A percentile compares a stretch with the other conserved stretches of the same genome.
Evolutionary conservation across 208 protist genomes (phyloP).

Genomic region (Trypanosoma lewisi): DNA sequence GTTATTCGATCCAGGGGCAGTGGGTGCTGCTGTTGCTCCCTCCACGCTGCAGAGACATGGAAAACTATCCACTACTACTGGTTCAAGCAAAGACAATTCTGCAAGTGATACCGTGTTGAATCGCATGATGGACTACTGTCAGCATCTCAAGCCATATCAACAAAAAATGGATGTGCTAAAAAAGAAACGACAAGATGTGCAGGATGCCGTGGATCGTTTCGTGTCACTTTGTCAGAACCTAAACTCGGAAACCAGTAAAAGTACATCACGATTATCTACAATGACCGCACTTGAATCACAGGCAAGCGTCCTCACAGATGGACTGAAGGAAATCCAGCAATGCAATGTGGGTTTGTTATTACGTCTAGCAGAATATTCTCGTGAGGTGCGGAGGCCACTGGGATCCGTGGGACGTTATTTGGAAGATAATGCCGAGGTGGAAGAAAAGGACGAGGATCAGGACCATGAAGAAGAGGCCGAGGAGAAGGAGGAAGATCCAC

Average conservation of each 20-base stretch:
- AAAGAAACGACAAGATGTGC: conserved; percentile 38
- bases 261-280: conserved; percentile 8
- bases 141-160: conserved; percentile 48
- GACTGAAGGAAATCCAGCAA: conserved; percentile 23
- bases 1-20: not conserved
- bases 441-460: conserved; percentile 3
- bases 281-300: conserved; percentile 20
- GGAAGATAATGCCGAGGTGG: not conserved
- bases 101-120: conserved; percentile 22
- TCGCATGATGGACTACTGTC: conserved; percentile 51
- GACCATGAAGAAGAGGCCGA: not conserved
- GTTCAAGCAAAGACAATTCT: not conserved
- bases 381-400: conserved; percentile 21
- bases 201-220: conserved; percentile 42
- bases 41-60: not conserved
- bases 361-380: conserved; percentile 12
- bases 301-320: conserved; percentile 17
- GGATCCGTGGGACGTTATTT: conserved; percentile 1
- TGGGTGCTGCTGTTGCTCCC: too few species aligned
- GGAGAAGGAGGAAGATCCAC: too few species aligned
- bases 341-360: conserved; percentile 18
- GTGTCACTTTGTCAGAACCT: conserved; percentile 16
- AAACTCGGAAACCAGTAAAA: not conserved
- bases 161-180: conserved; percentile 50
- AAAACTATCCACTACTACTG: not conserved